Evolutionary conservation across 108 stramenopile species (phyloP).

Genomic region (Cyclotella choctawhatcheeana): DNA sequence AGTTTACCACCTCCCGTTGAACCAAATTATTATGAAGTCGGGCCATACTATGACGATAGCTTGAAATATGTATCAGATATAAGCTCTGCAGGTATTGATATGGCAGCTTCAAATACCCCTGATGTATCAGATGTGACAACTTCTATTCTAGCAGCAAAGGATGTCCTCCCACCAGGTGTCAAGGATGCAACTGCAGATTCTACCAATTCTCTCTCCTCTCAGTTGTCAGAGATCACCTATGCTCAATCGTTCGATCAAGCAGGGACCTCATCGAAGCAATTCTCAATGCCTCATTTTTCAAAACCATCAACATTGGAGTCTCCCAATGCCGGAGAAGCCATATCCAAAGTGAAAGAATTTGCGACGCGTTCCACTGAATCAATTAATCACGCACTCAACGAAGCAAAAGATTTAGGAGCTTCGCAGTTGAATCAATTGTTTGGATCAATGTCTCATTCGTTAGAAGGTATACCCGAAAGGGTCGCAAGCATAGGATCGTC

Average conservation of each 20-base stretch:
- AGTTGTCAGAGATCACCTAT: background rate
- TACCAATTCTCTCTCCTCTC: background rate
- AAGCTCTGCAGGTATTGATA: too few species aligned
- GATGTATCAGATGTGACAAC: background rate
- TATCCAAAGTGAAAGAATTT: constrained; percentile 14
- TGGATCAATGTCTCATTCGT: constrained; percentile 25
- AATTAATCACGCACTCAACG: constrained; percentile 6
- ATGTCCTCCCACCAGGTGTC: background rate
- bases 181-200: background rate
- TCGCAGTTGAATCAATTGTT: constrained; percentile 2
- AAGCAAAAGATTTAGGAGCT: background rate
- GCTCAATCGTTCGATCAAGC: background rate
- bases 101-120: background rate
- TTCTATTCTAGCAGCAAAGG: too few species aligned
- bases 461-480: constrained; percentile 10
- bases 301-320: background rate
- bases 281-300: background rate
- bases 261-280: background rate
- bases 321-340: background rate
- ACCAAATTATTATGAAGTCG: background rate
- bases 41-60: background rate
- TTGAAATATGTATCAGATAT: background rate
- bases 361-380: constrained; percentile 12
- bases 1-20: constrained; percentile 17
- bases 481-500: constrained; percentile 22